Conservation (phyloP, 345 rosid genomes). For the Corymbia maculata region DNA sequence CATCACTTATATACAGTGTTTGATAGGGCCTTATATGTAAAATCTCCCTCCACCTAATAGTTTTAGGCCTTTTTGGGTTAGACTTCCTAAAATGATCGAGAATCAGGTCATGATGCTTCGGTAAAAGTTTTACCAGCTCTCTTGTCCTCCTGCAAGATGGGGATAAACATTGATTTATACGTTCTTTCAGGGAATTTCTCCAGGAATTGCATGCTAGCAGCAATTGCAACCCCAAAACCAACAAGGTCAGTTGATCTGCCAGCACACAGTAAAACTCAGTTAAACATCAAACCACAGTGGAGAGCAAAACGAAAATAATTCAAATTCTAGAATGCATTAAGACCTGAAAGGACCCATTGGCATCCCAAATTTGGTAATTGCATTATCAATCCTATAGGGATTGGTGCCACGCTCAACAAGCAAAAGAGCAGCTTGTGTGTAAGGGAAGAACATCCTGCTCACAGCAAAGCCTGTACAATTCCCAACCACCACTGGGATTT, state of each 20-base stretch:
- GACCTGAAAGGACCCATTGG: constrained; percentile 29
- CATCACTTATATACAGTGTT: background rate
- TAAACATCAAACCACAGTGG: background rate
- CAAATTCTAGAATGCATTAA: background rate
- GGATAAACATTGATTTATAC: constrained; percentile 70
- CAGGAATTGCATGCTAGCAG: constrained; percentile 62
- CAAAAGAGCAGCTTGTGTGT: constrained; percentile 5
- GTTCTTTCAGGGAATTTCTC: constrained; percentile 73
- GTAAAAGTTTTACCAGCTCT: constrained; percentile 51
- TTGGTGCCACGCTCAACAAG: constrained; percentile 19
- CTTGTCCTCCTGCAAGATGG: constrained; percentile 88
- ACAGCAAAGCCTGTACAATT: constrained; percentile 15
- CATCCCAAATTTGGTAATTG: constrained; percentile 15
- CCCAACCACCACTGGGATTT: constrained; percentile 17
- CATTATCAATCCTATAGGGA: constrained; percentile 8
- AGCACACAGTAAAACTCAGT: background rate
- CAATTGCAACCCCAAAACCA: constrained; percentile 87
- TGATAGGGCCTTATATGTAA: background rate
- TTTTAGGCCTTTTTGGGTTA: background rate
- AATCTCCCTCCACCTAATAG: background rate
- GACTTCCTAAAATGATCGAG: background rate
- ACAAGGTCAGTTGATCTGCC: constrained; percentile 77
- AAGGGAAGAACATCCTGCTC: constrained; percentile 15
- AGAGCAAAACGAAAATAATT: background rate
- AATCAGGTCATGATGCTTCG: background rate